These are phyloP conservation scores for Fusarium bulbicola DNA, from an alignment of 2,329 filamentous ascomycete species.

Conservation along the genomic window DNA sequence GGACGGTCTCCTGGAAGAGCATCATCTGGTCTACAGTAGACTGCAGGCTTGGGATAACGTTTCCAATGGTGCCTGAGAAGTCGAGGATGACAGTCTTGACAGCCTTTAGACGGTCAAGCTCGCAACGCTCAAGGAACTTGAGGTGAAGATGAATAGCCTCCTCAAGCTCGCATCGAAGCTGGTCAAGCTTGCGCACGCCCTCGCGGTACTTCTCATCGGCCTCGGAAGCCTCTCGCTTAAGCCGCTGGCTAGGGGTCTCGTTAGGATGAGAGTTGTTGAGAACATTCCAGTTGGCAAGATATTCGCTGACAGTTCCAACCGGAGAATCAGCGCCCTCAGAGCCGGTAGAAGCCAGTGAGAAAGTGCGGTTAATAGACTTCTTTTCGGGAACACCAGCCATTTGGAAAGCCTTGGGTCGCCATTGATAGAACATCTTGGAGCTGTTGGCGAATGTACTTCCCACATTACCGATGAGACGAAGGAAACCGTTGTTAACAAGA, in stretches of 20 bases:
- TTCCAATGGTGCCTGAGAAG: constrained; percentile 96
- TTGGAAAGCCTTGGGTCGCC: constrained; percentile 92
- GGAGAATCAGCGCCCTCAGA: constrained; percentile 74
- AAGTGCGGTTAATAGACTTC: constrained; percentile 78
- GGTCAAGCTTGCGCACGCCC: constrained; percentile 85
- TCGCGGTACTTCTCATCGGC: constrained; percentile 94
- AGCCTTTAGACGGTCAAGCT: constrained; percentile 93
- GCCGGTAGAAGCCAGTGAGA: constrained; percentile 73
- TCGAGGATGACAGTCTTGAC: constrained; percentile 98
- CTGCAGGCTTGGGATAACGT: constrained; percentile 95
- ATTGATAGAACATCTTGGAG: constrained; percentile 97
- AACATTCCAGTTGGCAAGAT: constrained; percentile 91
- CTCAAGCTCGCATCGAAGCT: constrained; percentile 92
- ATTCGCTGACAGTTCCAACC: constrained; percentile 85
- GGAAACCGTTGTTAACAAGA: constrained; percentile 83
- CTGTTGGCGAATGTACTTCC: constrained; percentile 97
- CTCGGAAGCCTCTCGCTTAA: constrained; percentile 89
- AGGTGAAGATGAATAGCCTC: constrained; percentile 93
- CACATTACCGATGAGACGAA: constrained; percentile 92
- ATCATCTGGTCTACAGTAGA: constrained; percentile 98
- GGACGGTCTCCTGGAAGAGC: constrained; percentile 98
- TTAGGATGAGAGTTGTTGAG: constrained; percentile 86
- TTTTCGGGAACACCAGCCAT: constrained; percentile 88
- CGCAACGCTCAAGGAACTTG: constrained; percentile 96
- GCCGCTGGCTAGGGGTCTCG: constrained; percentile 86